Conservation (phyloP, 176 grass and related monocot genomes). For the Coix lacrymajobi region DNA sequence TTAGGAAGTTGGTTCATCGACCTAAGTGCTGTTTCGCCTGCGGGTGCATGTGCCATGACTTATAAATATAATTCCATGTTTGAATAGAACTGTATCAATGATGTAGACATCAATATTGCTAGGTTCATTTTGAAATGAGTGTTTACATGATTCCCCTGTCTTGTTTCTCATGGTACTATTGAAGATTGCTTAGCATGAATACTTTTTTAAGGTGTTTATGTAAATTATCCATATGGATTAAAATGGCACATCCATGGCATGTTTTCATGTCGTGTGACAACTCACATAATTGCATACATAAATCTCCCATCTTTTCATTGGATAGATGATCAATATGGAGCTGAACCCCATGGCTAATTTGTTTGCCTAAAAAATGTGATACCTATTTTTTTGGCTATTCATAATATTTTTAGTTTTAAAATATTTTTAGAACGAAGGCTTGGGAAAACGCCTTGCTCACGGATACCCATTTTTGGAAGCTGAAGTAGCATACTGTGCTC, state of each 20-base stretch:
- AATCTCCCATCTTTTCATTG: background rate
- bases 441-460: conserved; percentile 84
- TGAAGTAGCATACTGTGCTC: conserved; percentile 96
- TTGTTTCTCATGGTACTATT: background rate
- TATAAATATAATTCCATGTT: background rate
- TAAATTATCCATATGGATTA: conserved; percentile 1
- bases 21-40: background rate
- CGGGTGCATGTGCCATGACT: background rate
- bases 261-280: background rate
- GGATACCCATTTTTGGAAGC: conserved; percentile 91
- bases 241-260: background rate
- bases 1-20: background rate
- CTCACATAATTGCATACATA: background rate
- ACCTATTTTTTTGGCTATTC: background rate
- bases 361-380: background rate
- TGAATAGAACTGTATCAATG: background rate
- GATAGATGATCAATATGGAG: background rate
- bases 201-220: background rate
- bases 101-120: background rate
- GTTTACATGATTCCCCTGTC: background rate
- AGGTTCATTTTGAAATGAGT: background rate
- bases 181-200: background rate
- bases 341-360: background rate
- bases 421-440: conserved; percentile 65
- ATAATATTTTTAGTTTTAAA: background rate